Percentiles rank a stretch among this genome's conserved stretches.
Conservation (phyloP, 2,329 filamentous ascomycete species). For the Biscogniauxia marginata region DNA sequence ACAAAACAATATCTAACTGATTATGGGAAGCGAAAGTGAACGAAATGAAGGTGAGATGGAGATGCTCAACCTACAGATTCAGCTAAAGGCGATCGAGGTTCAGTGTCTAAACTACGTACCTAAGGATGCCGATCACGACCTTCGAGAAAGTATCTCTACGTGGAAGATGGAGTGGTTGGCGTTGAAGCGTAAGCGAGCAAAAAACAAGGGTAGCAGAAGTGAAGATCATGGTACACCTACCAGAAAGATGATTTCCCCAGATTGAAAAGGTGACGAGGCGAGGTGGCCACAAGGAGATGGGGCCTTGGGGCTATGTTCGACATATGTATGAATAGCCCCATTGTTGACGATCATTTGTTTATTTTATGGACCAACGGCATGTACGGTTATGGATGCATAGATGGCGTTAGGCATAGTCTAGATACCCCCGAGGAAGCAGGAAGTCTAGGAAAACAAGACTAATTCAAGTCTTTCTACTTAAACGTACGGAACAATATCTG, state of each 20-base stretch:
- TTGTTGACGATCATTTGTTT: not conserved
- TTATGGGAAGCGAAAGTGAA: constrained; percentile 48
- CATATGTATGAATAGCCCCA: not conserved
- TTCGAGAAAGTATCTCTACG: constrained; percentile 56
- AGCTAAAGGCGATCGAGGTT: constrained; percentile 61
- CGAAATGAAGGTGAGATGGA: constrained; percentile 58
- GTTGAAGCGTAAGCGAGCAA: constrained; percentile 47
- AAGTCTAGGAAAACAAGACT: not conserved
- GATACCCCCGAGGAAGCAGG: not conserved
- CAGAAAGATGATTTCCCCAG: not conserved
- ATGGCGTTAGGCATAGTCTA: not conserved
- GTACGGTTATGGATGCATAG: not conserved
- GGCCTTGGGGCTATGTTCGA: not conserved
- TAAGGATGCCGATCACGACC: constrained; percentile 51
- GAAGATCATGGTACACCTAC: not conserved
- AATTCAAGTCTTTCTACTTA: not conserved
- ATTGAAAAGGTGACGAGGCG: not conserved
- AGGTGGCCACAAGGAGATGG: not conserved
- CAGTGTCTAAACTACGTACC: constrained; percentile 50
- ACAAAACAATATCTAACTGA: constrained; percentile 9
- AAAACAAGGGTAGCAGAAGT: constrained; percentile 15
- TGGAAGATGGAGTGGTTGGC: constrained; percentile 61
- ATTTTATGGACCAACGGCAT: not conserved
- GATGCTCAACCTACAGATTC: constrained; percentile 60
- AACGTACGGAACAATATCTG: not conserved